Evolutionary conservation across 202 grass and related monocot species (phyloP).

Genomic region (Carex sylvatica): DNA sequence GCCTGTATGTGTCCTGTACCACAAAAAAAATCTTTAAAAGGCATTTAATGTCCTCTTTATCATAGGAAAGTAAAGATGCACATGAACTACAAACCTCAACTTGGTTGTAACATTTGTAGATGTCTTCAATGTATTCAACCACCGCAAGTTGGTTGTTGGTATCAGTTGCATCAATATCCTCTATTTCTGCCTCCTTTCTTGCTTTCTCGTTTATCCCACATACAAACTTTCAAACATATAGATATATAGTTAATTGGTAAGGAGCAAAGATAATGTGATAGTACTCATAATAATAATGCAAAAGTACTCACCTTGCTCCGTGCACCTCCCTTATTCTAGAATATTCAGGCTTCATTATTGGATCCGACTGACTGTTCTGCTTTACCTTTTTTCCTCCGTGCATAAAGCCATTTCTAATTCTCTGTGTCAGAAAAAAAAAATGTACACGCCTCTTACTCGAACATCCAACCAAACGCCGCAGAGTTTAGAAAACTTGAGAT

Average conservation of each 20-base stretch:
- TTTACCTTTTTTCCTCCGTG: no score
- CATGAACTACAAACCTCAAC: slow-evolving; percentile 39
- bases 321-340: slow-evolving; percentile 47
- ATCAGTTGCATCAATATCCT: slow-evolving; percentile 65
- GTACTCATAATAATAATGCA: no score
- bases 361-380: no score
- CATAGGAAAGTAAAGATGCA: neutral
- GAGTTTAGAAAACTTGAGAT: neutral
- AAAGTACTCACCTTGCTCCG: slow-evolving; percentile 61
- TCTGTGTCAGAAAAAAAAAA: neutral
- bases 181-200: slow-evolving; percentile 22
- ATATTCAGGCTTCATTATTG: slow-evolving; percentile 8
- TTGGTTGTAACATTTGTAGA: slow-evolving; percentile 64
- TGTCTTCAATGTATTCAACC: slow-evolving; percentile 70
- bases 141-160: slow-evolving; percentile 49
- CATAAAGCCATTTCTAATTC: neutral
- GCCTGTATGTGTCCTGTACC: slow-evolving; percentile 47
- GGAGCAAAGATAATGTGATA: no score
- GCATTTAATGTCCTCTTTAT: no score
- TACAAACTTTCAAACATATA: slow-evolving; percentile 27
- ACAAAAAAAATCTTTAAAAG: slow-evolving; percentile 5
- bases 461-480: neutral
- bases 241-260: neutral
- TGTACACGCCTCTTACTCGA: neutral
- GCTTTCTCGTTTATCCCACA: slow-evolving; percentile 41